A percentile compares a stretch with the other conserved stretches of the same genome.
Evolutionary conservation across 495 filamentous ascomycete species (phyloP).

Genomic region (Xylaria curta): DNA sequence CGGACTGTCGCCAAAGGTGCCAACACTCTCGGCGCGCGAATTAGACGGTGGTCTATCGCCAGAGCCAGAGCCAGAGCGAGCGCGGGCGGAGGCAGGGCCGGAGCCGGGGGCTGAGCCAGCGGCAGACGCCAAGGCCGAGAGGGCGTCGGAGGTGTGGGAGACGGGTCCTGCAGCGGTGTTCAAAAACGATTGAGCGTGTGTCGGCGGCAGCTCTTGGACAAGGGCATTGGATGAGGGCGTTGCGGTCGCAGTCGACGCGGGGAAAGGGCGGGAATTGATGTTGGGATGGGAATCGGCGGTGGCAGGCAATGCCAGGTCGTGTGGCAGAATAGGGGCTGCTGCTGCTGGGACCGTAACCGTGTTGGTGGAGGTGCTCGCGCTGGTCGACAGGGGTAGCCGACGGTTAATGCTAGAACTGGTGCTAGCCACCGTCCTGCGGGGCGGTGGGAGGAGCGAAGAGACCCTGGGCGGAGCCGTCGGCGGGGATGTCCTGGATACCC

Average conservation of each 20-base stretch:
- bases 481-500: conserved; percentile 7
- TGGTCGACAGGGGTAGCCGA: conserved; percentile 7
- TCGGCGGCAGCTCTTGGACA: conserved; percentile 31
- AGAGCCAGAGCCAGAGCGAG: conserved; percentile 7
- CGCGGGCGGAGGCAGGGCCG: conserved; percentile 23
- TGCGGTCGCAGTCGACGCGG: conserved; percentile 19
- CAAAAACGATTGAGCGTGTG: conserved; percentile 40
- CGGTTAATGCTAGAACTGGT: conserved; percentile 17
- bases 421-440: conserved; percentile 14
- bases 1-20: conserved; percentile 66
- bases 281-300: conserved; percentile 25
- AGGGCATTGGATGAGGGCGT: conserved; percentile 40
- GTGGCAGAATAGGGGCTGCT: conserved; percentile 24
- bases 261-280: conserved; percentile 28
- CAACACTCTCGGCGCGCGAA: conserved; percentile 52
- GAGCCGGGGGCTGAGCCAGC: conserved; percentile 4
- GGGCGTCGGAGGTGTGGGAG: conserved; percentile 36
- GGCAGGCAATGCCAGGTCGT: background rate
- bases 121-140: conserved; percentile 27
- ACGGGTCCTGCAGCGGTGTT: conserved; percentile 32
- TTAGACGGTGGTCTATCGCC: conserved; percentile 36
- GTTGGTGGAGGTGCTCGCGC: background rate
- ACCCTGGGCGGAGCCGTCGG: conserved; percentile 17
- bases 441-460: conserved; percentile 24
- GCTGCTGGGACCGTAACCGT: conserved; percentile 3